These are phyloP conservation scores for Chlamydomonas incerta DNA, from an alignment of 139 green algal genomes.

Conservation along the genomic window DNA sequence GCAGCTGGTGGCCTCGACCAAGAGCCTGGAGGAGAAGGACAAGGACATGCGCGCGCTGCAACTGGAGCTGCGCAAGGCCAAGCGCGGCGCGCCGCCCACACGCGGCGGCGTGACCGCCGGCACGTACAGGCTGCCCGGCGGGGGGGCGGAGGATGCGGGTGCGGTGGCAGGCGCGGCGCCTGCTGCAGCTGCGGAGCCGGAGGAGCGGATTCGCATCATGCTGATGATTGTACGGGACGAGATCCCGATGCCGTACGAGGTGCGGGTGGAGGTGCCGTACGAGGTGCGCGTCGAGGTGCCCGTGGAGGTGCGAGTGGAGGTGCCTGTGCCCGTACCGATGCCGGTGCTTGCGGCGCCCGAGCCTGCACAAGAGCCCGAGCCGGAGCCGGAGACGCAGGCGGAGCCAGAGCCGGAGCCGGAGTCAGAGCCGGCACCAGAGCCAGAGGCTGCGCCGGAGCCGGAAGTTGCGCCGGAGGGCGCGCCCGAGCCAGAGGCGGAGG, in stretches of 20 bases:
- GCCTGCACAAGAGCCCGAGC: neutral
- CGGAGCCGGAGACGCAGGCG: neutral
- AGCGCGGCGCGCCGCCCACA: neutral
- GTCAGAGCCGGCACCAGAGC: neutral
- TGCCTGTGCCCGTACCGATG: neutral
- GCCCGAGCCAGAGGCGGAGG: neutral
- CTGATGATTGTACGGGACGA: slow-evolving; percentile 7
- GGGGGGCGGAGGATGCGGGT: neutral
- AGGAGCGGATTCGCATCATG: slow-evolving; percentile 41
- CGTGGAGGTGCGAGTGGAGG: neutral
- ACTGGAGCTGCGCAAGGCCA: slow-evolving; percentile 3
- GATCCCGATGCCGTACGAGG: neutral
- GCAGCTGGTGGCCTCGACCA: slow-evolving; percentile 10
- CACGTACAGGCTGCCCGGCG: slow-evolving; percentile 2
- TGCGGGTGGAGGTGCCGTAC: neutral
- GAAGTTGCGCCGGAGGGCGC: neutral
- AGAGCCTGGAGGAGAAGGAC: slow-evolving; percentile 11
- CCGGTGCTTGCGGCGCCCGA: neutral
- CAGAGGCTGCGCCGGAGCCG: neutral
- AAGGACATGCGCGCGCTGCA: slow-evolving; percentile 19
- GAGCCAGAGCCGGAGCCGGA: neutral
- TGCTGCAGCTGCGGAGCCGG: neutral
- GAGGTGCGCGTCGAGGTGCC: neutral
- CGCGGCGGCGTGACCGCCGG: neutral
- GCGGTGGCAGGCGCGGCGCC: neutral